A percentile compares a stretch with the other conserved stretches of the same genome.
Evolutionary conservation across 2,329 filamentous ascomycete genomes (phyloP).

Genomic region (Pseudopithomyces maydicus): DNA sequence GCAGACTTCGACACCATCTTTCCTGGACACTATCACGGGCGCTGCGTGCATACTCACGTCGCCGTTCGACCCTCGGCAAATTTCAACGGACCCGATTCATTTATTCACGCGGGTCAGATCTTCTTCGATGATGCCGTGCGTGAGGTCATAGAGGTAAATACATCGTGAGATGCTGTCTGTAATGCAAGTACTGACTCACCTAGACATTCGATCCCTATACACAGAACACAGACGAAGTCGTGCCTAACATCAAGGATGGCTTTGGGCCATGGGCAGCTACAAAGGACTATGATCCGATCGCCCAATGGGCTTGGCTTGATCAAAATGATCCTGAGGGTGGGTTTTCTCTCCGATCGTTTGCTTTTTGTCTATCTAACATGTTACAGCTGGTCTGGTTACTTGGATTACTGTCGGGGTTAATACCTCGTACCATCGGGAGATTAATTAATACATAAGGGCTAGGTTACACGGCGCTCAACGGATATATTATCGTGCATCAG

Average conservation of each 20-base stretch:
- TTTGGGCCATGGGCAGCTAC: slow-evolving; percentile 15
- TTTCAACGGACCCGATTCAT: slow-evolving; percentile 18
- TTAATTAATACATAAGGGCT: background rate
- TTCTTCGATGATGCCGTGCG: slow-evolving; percentile 43
- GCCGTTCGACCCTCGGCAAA: slow-evolving; percentile 29
- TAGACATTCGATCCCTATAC: slow-evolving; percentile 5
- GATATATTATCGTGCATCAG: too few species aligned
- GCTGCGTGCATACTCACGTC: slow-evolving; percentile 27
- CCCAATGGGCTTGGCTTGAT: slow-evolving; percentile 12
- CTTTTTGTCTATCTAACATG: too few species aligned
- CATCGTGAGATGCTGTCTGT: too few species aligned
- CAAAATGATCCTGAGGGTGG: background rate
- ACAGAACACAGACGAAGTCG: slow-evolving; percentile 15
- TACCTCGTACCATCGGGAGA: background rate
- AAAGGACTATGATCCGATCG: slow-evolving; percentile 12
- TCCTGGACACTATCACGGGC: slow-evolving; percentile 43
- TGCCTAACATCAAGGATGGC: slow-evolving; percentile 7
- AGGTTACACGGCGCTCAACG: too few species aligned
- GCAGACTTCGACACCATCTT: slow-evolving; percentile 54
- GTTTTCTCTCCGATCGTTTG: too few species aligned
- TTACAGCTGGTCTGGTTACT: background rate
- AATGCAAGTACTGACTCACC: background rate
- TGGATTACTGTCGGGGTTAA: slow-evolving; percentile 2
- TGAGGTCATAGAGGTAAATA: slow-evolving; percentile 39
- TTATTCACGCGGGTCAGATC: slow-evolving; percentile 37